Percentiles rank a stretch among this genome's conserved stretches.
Evolutionary conservation across 148 eudicot species (phyloP).

Genomic region (Camellia japonica): DNA sequence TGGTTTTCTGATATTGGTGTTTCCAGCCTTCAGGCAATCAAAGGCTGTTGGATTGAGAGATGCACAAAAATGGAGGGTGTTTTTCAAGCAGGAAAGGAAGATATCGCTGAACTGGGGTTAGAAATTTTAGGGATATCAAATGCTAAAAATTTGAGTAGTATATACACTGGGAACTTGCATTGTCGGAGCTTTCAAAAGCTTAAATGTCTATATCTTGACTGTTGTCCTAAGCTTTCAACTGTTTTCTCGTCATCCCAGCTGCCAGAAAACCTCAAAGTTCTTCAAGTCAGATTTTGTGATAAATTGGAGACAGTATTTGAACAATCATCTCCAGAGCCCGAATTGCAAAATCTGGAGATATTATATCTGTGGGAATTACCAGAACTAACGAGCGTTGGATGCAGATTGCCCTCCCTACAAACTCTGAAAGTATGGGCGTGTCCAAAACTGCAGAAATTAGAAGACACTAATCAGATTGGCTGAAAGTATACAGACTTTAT

Average conservation of each 20-base stretch:
- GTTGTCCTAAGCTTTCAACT: constrained; percentile 24
- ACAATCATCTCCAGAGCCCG: background rate
- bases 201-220: constrained; percentile 25
- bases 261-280: constrained; percentile 21
- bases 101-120: constrained; percentile 7
- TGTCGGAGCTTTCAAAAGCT: constrained; percentile 17
- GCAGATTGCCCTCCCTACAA: constrained; percentile 9
- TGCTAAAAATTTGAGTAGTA: constrained; percentile 8
- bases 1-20: constrained; percentile 13
- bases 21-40: constrained; percentile 13
- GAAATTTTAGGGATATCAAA: constrained; percentile 28
- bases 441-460: constrained; percentile 13
- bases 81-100: constrained; percentile 8
- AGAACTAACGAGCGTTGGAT: constrained; percentile 9
- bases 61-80: constrained; percentile 24
- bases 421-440: constrained; percentile 8
- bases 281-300: constrained; percentile 29
- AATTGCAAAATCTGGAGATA: constrained; percentile 11
- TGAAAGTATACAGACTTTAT: background rate
- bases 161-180: background rate
- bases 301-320: constrained; percentile 15
- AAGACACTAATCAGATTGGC: background rate
- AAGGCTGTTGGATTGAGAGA: constrained; percentile 39
- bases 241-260: constrained; percentile 16
- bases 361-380: constrained; percentile 25